Percentiles rank a stretch among this genome's conserved stretches.
These are phyloP conservation scores for Kazachstania kunashirensis DNA, from an alignment of 805 yeast species.

Conservation along the genomic window DNA sequence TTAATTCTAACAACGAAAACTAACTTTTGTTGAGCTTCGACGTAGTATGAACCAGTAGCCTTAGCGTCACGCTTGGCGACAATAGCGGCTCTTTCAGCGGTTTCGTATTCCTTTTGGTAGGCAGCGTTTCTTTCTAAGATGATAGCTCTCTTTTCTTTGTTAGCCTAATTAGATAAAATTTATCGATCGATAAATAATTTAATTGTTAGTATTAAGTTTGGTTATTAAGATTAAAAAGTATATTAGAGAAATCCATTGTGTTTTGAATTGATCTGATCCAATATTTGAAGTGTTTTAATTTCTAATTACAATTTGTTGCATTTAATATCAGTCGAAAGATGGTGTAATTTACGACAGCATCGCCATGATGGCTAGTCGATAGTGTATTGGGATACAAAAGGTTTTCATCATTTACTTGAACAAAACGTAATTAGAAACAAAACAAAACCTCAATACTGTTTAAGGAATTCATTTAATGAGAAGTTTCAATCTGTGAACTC, in stretches of 20 bases:
- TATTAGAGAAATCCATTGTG: no score
- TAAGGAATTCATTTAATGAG: neutral
- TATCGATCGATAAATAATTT: neutral
- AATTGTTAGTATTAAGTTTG: neutral
- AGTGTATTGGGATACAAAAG: conserved; percentile 36
- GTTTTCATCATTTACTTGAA: conserved; percentile 43
- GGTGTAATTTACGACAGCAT: conserved; percentile 66
- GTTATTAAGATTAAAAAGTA: neutral
- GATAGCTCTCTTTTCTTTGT: conserved; percentile 52
- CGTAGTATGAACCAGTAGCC: conserved; percentile 90
- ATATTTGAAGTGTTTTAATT: no score
- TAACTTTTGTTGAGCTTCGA: conserved; percentile 88
- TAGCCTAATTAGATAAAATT: conserved; percentile 30
- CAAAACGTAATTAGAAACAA: no score
- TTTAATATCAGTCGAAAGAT: conserved; percentile 58
- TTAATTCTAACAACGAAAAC: conserved; percentile 96
- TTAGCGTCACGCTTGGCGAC: conserved; percentile 88
- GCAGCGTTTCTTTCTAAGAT: conserved; percentile 92
- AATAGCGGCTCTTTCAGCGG: conserved; percentile 80
- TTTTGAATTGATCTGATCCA: neutral
- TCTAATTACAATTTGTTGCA: no score
- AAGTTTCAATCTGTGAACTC: conserved; percentile 4
- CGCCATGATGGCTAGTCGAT: conserved; percentile 54
- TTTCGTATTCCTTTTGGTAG: conserved; percentile 89
- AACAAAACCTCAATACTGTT: no score